Base-by-base conservation (phyloP, 2,329 filamentous ascomycete species). In the Nigrospora sphaerica region DNA sequence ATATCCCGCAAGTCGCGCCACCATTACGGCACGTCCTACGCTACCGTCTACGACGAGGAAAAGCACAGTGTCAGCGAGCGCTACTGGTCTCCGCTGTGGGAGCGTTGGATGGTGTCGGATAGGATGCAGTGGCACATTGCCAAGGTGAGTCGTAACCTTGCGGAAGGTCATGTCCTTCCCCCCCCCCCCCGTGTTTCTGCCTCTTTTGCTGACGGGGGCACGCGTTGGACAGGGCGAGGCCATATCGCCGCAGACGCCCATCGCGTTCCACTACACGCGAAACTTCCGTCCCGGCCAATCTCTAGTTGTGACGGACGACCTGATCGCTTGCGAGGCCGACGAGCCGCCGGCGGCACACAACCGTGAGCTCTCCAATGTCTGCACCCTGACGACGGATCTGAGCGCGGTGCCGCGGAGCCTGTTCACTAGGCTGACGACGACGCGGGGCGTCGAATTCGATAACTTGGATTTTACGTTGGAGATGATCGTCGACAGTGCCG, bases 61-160 rank as follows among this genome's bases (percentile, higher is more conserved):
- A 86, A 84, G 60, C 87, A 92, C 62, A 78, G 79, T 4, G 78
- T 87, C 6, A 78, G 73, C 38, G 86, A 90, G 62, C 70, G 86
- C 43, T 91, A 91, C 59, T 91, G 86, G 86, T 85, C 81, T 53
- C 85, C 85, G 6, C 63, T 90, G 19, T 89, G 85, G 85, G 85
- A 90, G 67, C 68, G 85, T 42, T 90, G 85, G 85, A 90, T 89
- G 85, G 86, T 91, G 7, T 82, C 78, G 39, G 85, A 91, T 62
- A 75, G 86, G 41, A 90, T 92, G 85, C 85, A 89, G 65, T 91
- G 87, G 87, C 86, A 90, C 63, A 88, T 90, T 60, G 79, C 81
- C 50, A 89, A 88, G 76, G 84, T 83, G 57, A 55, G 72, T 65
- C 46, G 7, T 10, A 10, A 35, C 16, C n/a, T 28, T 28, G 28